Percentiles rank a stretch among this genome's conserved stretches.
Evolutionary conservation across 495 filamentous ascomycete species (phyloP).

Genomic region (Aspergillus sparsus): DNA sequence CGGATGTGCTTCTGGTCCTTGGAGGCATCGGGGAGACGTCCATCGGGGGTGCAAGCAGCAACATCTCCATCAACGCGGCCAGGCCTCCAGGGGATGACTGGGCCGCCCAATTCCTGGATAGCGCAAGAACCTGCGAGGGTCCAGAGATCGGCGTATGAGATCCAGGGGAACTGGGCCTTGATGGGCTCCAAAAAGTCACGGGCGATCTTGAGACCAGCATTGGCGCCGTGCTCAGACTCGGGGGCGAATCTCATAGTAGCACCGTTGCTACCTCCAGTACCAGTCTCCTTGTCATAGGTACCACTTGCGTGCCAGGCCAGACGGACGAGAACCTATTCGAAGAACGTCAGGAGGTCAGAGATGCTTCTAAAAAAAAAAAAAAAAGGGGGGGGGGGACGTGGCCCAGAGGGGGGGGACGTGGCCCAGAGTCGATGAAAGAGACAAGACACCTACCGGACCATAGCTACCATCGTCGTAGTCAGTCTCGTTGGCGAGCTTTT

Average conservation of each 20-base stretch:
- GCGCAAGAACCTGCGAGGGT: conserved; percentile 83
- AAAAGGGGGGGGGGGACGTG: neutral
- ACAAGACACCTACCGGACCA: conserved; percentile 63
- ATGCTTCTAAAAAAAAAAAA: neutral
- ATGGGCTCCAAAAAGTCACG: conserved; percentile 91
- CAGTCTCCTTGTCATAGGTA: conserved; percentile 85
- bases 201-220: conserved; percentile 84
- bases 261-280: conserved; percentile 92
- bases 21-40: conserved; percentile 86
- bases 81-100: conserved; percentile 83
- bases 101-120: conserved; percentile 94
- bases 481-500: conserved; percentile 77
- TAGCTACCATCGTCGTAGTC: conserved; percentile 98
- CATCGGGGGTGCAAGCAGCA: conserved; percentile 89
- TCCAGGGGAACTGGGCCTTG: conserved; percentile 91
- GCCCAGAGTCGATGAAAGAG: too few species aligned
- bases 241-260: conserved; percentile 97
- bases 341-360: conserved; percentile 16
- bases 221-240: conserved; percentile 90
- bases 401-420: neutral
- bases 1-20: conserved; percentile 84
- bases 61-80: conserved; percentile 82
- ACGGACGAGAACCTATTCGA: conserved; percentile 63
- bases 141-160: conserved; percentile 94
- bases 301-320: conserved; percentile 87